phyloP scores from a whole-genome alignment of 176 grass and related monocot species.

The Saccharum spontaneum region DNA sequence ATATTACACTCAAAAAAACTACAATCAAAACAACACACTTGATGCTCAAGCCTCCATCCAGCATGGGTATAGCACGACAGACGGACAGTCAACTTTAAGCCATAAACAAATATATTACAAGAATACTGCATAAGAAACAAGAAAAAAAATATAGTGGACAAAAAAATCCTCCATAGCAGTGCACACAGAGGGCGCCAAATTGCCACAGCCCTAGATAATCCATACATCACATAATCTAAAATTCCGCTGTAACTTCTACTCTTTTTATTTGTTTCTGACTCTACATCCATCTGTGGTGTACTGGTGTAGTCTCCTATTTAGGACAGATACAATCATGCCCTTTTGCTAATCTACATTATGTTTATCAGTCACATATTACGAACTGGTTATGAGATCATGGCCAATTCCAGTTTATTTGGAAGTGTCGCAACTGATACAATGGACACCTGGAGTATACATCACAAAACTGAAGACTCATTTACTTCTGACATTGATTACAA shows the following conservation, averaged over 20 bases:
- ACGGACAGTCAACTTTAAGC: not conserved
- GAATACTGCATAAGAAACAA: not conserved
- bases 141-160: not conserved
- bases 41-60: not conserved
- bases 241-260: too few relatives aligned
- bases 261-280: not conserved
- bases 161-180: not conserved
- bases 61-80: not conserved
- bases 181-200: not conserved
- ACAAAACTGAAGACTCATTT: not conserved
- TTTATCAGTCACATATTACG: not conserved
- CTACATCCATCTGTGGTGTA: not conserved
- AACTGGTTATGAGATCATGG: not conserved
- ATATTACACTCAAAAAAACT: not conserved
- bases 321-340: too few relatives aligned
- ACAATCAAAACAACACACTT: not conserved
- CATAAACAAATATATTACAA: not conserved
- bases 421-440: not conserved
- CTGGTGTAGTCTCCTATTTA: not conserved
- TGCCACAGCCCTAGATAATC: not conserved
- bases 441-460: not conserved
- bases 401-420: not conserved
- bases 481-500: not conserved
- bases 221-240: not conserved
- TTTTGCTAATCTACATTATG: too few relatives aligned